Evolutionary conservation across 2,329 filamentous ascomycete genomes (phyloP).

Genomic region (Anisogramma anomala): DNA sequence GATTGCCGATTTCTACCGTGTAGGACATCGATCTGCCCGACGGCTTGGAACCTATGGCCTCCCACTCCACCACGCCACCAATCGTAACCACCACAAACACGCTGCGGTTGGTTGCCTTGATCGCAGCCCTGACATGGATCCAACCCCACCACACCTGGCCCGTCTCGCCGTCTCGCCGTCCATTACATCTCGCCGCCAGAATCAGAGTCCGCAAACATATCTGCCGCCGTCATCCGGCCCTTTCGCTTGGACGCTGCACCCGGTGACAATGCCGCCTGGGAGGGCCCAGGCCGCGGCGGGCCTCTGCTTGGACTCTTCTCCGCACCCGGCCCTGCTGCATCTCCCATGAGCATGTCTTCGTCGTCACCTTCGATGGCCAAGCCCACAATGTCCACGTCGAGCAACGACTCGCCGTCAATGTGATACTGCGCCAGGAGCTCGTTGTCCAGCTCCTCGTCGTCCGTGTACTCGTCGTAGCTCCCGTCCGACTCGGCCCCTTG

Average conservation of each 20-base stretch:
- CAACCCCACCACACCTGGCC: too few relatives aligned
- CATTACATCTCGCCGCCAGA: constrained; percentile 24
- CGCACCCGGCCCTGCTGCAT: constrained; percentile 6
- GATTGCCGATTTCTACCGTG: too few relatives aligned
- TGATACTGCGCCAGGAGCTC: constrained; percentile 36
- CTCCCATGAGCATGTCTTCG: constrained; percentile 8
- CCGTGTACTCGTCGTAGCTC: constrained; percentile 24
- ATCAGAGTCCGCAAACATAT: constrained; percentile 76
- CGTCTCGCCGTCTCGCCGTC: too few relatives aligned
- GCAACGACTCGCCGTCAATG: constrained; percentile 31
- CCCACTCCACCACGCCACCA: too few relatives aligned
- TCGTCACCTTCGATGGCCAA: constrained; percentile 26
- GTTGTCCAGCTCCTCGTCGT: constrained; percentile 39
- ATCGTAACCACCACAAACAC: too few relatives aligned
- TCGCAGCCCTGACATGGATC: too few relatives aligned
- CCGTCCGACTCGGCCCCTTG: constrained; percentile 16
- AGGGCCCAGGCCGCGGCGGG: too few relatives aligned
- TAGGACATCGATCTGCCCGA: too few relatives aligned
- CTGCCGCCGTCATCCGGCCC: constrained; percentile 58
- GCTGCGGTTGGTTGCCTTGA: neutral
- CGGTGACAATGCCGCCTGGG: constrained; percentile 17
- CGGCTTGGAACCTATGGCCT: too few relatives aligned
- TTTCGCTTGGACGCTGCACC: constrained; percentile 32
- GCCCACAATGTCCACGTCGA: constrained; percentile 37
- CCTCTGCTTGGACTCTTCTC: too few relatives aligned